phyloP scores from a whole-genome alignment of 305 asterid genomes.

The Andrographis paniculata region DNA sequence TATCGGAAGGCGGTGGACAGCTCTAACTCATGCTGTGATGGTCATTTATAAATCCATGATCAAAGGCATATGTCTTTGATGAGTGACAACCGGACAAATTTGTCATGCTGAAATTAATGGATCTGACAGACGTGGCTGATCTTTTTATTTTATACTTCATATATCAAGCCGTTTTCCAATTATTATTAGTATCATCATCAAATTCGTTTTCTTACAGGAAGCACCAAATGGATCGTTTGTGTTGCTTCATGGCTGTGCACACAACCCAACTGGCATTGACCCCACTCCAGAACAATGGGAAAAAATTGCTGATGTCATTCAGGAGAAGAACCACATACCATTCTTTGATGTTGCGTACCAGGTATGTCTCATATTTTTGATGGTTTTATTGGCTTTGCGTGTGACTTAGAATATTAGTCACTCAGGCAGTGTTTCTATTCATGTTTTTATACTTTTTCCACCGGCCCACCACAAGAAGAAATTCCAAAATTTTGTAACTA shows the following conservation, averaged over 20 bases:
- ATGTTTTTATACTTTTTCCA: too few relatives aligned
- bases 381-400: slow-evolving; percentile 11
- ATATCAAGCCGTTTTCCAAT: background rate
- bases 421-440: background rate
- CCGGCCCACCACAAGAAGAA: too few relatives aligned
- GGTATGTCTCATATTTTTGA: slow-evolving; percentile 33
- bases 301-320: slow-evolving; percentile 78
- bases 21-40: too few relatives aligned
- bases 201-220: slow-evolving; percentile 33
- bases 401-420: slow-evolving; percentile 3
- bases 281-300: slow-evolving; percentile 94
- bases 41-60: too few relatives aligned
- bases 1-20: too few relatives aligned
- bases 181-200: background rate
- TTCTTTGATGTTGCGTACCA: slow-evolving; percentile 99
- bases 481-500: background rate
- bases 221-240: slow-evolving; percentile 95
- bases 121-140: background rate
- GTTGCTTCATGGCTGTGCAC: slow-evolving; percentile 95
- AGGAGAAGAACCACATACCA: slow-evolving; percentile 86
- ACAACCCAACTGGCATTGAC: slow-evolving; percentile 98
- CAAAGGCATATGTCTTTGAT: too few relatives aligned
- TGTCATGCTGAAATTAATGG: too few relatives aligned
- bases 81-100: too few relatives aligned
- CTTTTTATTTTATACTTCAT: slow-evolving; percentile 3